Percentiles rank a stretch among this genome's conserved stretches.
These are phyloP conservation scores for Ceratocystis smalleyi DNA, from an alignment of 2,329 filamentous ascomycete species.

Conservation along the genomic window DNA sequence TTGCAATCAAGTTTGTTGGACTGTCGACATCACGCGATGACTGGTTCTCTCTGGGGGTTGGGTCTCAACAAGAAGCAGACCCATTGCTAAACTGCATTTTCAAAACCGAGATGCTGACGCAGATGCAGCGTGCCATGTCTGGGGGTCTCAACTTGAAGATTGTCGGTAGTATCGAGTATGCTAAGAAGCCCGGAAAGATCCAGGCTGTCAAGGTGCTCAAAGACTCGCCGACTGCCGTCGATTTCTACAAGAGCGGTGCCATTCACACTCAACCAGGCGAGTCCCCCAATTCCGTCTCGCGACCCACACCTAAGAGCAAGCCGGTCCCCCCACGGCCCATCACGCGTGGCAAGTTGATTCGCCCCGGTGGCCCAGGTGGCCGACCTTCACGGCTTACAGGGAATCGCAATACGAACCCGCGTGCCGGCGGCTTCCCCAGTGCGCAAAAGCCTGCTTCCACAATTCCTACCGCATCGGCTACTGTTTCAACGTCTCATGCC, in stretches of 20 bases:
- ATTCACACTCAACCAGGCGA: slow-evolving; percentile 80
- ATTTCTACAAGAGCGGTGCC: slow-evolving; percentile 85
- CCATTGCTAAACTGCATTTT: slow-evolving; percentile 86
- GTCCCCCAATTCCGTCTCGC: slow-evolving; percentile 64
- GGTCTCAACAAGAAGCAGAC: slow-evolving; percentile 82
- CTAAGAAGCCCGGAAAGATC: slow-evolving; percentile 92
- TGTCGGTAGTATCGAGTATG: slow-evolving; percentile 75
- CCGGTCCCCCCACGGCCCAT: slow-evolving; percentile 78
- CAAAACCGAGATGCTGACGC: slow-evolving; percentile 95
- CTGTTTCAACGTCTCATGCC: slow-evolving; percentile 18
- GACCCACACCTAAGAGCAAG: slow-evolving; percentile 73
- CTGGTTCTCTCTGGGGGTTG: slow-evolving; percentile 87
- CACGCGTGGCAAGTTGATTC: slow-evolving; percentile 82
- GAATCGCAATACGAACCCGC: slow-evolving; percentile 31
- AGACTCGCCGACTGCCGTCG: slow-evolving; percentile 60
- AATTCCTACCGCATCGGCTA: slow-evolving; percentile 17
- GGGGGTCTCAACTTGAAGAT: slow-evolving; percentile 72
- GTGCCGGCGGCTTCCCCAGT: slow-evolving; percentile 25
- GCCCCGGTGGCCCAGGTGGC: slow-evolving; percentile 72
- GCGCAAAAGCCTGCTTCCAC: slow-evolving; percentile 21
- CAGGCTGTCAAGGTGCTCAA: slow-evolving; percentile 79
- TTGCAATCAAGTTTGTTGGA: slow-evolving; percentile 76
- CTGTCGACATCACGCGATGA: slow-evolving; percentile 74
- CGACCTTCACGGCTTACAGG: slow-evolving; percentile 56
- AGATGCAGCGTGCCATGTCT: slow-evolving; percentile 65